phyloP scores from a whole-genome alignment of 192 early-diverging fungal species.

The Chytriomyces sp. region DNA sequence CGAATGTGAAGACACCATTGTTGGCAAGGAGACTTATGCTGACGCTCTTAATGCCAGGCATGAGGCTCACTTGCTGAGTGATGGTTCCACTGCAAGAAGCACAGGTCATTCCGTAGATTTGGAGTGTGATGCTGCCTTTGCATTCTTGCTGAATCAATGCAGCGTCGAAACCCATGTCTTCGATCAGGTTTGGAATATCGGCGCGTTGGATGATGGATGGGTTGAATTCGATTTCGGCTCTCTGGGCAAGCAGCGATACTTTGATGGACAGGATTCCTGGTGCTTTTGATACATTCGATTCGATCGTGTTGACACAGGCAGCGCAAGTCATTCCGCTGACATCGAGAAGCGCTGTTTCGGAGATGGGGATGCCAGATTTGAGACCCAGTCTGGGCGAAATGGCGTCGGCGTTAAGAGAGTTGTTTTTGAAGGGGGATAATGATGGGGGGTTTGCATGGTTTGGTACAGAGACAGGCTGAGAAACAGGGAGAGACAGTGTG shows the following conservation, averaged over 20 bases:
- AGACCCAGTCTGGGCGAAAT: not conserved
- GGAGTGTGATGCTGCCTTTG: slow-evolving; percentile 62
- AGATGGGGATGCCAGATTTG: slow-evolving; percentile 38
- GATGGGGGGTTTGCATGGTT: no score
- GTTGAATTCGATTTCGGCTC: slow-evolving; percentile 74
- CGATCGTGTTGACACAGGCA: slow-evolving; percentile 86
- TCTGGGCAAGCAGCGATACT: slow-evolving; percentile 85
- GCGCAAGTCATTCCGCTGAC: slow-evolving; percentile 96
- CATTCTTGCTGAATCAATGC: slow-evolving; percentile 54
- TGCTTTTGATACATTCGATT: slow-evolving; percentile 64
- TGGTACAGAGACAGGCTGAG: not conserved
- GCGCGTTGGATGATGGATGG: slow-evolving; percentile 46
- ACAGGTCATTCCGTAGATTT: slow-evolving; percentile 93
- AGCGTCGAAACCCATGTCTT: slow-evolving; percentile 77
- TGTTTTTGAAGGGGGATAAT: no score
- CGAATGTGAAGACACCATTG: slow-evolving; percentile 74
- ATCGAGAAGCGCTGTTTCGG: slow-evolving; percentile 52
- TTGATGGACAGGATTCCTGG: slow-evolving; percentile 74
- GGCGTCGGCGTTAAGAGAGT: not conserved
- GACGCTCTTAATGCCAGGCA: slow-evolving; percentile 64
- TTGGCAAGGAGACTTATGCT: slow-evolving; percentile 83
- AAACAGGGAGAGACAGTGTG: not conserved
- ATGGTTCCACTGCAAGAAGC: slow-evolving; percentile 79
- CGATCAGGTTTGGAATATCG: slow-evolving; percentile 67
- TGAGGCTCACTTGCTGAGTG: slow-evolving; percentile 67